Percentiles rank a stretch among this genome's conserved stretches.
phyloP scores from a whole-genome alignment of 139 green algal genomes.

The Gonium pectorale region DNA sequence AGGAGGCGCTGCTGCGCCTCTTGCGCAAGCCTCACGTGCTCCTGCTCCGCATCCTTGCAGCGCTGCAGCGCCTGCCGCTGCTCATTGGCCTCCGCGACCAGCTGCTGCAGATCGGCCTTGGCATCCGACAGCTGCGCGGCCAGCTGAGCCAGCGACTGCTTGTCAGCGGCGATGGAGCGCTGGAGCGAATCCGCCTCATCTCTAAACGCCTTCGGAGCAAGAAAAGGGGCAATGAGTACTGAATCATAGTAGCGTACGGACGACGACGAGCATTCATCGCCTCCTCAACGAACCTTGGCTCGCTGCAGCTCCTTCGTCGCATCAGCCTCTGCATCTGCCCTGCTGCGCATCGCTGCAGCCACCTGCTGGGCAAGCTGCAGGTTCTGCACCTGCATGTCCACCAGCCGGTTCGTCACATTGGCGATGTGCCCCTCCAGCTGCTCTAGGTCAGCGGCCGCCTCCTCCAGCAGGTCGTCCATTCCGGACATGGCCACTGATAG shows the following conservation, averaged over 20 bases:
- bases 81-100: not conserved
- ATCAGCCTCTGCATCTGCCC: conserved; percentile 2
- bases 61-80: not conserved
- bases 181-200: conserved; percentile 45
- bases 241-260: too few relatives aligned
- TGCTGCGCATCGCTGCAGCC: not conserved
- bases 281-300: not conserved
- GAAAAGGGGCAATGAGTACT: too few relatives aligned
- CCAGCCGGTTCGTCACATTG: conserved; percentile 44
- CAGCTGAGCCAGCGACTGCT: conserved; percentile 5
- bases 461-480: conserved; percentile 71
- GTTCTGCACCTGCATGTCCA: conserved; percentile 56
- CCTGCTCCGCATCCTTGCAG: not conserved
- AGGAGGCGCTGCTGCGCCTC: not conserved
- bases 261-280: too few relatives aligned
- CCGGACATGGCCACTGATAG: conserved; percentile 45
- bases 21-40: not conserved
- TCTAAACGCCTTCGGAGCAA: conserved; percentile 34
- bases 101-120: conserved; percentile 9
- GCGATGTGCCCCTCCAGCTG: conserved; percentile 56
- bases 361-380: conserved; percentile 20
- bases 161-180: conserved; percentile 23
- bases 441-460: conserved; percentile 64
- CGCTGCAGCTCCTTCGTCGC: not conserved
- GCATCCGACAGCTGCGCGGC: not conserved